Percentiles rank a stretch among this genome's conserved stretches.
Evolutionary conservation across 1,284 basidiomycete species (phyloP).

Genomic region (Sparassis latifolia): DNA sequence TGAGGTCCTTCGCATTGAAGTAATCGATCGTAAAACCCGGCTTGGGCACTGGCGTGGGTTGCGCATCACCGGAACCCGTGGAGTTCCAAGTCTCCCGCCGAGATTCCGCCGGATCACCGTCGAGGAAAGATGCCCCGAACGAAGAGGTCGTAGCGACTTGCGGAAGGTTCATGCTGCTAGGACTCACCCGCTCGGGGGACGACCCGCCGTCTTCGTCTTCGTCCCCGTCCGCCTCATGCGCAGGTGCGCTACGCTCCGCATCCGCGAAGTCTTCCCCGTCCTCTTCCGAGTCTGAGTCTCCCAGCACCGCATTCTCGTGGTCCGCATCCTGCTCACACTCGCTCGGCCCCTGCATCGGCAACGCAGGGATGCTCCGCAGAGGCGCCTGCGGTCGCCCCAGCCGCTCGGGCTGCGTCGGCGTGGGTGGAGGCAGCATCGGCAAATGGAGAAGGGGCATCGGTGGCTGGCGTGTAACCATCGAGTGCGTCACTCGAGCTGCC

Average conservation of each 20-base stretch:
- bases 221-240: slow-evolving; percentile 22
- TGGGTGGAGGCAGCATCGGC: slow-evolving; percentile 34
- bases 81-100: slow-evolving; percentile 13
- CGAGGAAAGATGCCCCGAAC: slow-evolving; percentile 13
- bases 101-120: slow-evolving; percentile 7
- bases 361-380: slow-evolving; percentile 42
- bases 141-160: slow-evolving; percentile 16
- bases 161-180: slow-evolving; percentile 15
- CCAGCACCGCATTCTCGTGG: slow-evolving; percentile 32
- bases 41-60: slow-evolving; percentile 10
- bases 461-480: slow-evolving; percentile 40
- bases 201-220: slow-evolving; percentile 30
- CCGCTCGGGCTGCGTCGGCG: slow-evolving; percentile 16
- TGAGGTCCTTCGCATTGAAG: slow-evolving; percentile 21
- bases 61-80: slow-evolving; percentile 14
- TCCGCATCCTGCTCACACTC: slow-evolving; percentile 28
- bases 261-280: slow-evolving; percentile 27
- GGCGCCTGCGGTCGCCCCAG: slow-evolving; percentile 20
- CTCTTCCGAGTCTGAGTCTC: slow-evolving; percentile 31
- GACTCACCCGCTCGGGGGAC: slow-evolving; percentile 9
- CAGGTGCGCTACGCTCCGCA: slow-evolving; percentile 24
- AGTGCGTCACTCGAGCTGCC: slow-evolving; percentile 42
- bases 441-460: slow-evolving; percentile 45
- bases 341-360: slow-evolving; percentile 38
- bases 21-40: slow-evolving; percentile 21